Conservation (phyloP, 208 protist genomes). For the Naegleria fowleri region DNA sequence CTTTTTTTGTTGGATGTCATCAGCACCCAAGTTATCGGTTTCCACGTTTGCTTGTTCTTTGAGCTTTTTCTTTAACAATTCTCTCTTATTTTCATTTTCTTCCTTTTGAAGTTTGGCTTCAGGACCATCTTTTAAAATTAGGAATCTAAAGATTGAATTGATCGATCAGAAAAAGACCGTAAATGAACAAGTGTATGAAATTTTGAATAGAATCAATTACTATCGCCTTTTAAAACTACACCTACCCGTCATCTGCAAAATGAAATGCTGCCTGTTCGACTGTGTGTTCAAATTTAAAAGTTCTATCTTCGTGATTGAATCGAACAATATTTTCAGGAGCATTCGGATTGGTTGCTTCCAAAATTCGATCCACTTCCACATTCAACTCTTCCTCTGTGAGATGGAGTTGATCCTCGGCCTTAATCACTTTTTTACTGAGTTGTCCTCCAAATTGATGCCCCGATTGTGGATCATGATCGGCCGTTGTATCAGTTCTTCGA, state of each 20-base stretch:
- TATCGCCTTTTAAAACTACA: no score
- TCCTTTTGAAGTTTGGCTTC: constrained; percentile 78
- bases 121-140: constrained; percentile 65
- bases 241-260: constrained; percentile 67
- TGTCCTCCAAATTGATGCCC: background rate
- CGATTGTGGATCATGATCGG: background rate
- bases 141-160: constrained; percentile 6
- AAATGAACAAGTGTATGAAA: no score
- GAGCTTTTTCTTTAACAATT: constrained; percentile 45
- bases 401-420: background rate
- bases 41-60: constrained; percentile 61
- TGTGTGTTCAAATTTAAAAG: constrained; percentile 75
- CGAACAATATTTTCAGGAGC: constrained; percentile 79
- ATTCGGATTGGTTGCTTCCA: constrained; percentile 82
- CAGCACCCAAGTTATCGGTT: constrained; percentile 62
- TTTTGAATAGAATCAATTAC: no score
- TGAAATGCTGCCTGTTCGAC: constrained; percentile 73
- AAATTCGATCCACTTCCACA: constrained; percentile 74
- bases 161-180: background rate
- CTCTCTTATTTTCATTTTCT: constrained; percentile 44
- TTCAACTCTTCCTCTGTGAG: constrained; percentile 61
- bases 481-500: background rate
- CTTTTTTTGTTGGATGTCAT: constrained; percentile 60
- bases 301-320: constrained; percentile 78
- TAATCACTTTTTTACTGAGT: background rate